Evolutionary conservation across 345 rosid species (phyloP), one percentile per base, ranked within the genome.

Genomic region (Diplotaxis tenuifolia): DNA sequence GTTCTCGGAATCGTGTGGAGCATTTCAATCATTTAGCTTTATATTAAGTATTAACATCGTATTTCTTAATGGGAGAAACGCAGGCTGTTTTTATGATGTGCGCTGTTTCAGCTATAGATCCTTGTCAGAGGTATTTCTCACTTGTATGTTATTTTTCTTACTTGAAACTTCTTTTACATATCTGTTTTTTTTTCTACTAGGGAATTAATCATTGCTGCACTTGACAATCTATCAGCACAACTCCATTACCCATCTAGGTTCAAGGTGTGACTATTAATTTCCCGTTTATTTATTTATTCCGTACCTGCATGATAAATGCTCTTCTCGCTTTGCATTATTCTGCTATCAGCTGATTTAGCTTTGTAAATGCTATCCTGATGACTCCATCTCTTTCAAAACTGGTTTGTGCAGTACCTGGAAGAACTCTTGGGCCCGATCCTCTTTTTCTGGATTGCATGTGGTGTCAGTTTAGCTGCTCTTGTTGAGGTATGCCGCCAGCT

Each of bases 31-130:
- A 58, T 11, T 27, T 61, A 58, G 23, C 59, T 62, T 2, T 8
- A 7, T 78, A 49, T 27, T 58, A 61, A 67, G 34, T 72, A 34
- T 20, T 65, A 67, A 72, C 68, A 68, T 63, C 19, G 10, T 53
- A 36, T 50, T 64, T 50, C 12, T 49, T 59, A 49, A 20, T 68
- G 63, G 77, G 70, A 25, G 38, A 68, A 67, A 49, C 79, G 73
- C 91, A 94, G 98, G 96, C 93, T 57, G 84, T 94, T 79, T 94
- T 94, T 82, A 94, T 87, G 89, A 82, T 91, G 58, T 88, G 91
- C 71, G 91, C 79, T 65, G 63, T 94, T 78, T 87, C 96, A 75
- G 95, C 98, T 47, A 78, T 87, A 49, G 89, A 91, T 70, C 90
- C 93, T 73, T 75, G 83, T 78, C 95, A 89, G 62, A 91, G 97